A percentile compares a stretch with the other conserved stretches of the same genome.
Evolutionary conservation across 768 basidiomycete genomes (phyloP).

Genomic region (Myochromella boudieri): DNA sequence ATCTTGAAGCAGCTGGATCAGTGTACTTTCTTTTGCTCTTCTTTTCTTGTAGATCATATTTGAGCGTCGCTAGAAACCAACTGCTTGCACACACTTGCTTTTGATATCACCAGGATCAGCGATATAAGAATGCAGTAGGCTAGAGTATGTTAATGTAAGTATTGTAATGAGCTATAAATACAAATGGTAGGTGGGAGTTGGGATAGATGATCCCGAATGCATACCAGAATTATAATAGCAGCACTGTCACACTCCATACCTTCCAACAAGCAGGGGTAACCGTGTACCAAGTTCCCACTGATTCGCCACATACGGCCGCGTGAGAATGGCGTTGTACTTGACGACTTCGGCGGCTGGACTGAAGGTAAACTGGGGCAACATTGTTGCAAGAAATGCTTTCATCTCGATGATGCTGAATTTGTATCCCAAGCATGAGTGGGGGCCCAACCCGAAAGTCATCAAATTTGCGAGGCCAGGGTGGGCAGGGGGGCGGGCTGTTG

Average conservation of each 20-base stretch:
- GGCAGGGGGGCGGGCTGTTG: conserved; percentile 29
- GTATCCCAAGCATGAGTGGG: conserved; percentile 49
- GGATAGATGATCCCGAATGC: no score
- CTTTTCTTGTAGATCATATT: no score
- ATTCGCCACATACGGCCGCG: conserved; percentile 45
- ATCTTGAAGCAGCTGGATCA: no score
- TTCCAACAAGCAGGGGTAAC: conserved; percentile 36
- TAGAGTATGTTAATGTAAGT: conserved; percentile 13
- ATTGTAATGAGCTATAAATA: conserved; percentile 13
- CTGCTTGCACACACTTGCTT: no score
- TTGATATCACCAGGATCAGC: no score
- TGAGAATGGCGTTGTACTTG: conserved; percentile 50
- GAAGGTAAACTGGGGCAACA: conserved; percentile 48
- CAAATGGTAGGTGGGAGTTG: no score
- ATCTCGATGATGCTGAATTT: conserved; percentile 49
- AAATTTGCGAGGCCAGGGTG: conserved; percentile 49
- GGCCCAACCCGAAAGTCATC: conserved; percentile 56
- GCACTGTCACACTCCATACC: no score
- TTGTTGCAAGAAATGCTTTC: conserved; percentile 47
- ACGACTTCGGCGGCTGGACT: conserved; percentile 39
- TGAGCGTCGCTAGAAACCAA: no score
- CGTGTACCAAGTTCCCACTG: conserved; percentile 39
- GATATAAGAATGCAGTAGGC: conserved; percentile 5
- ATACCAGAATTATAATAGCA: no score
- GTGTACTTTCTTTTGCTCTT: no score